Conservation (phyloP, 169 alveolate species). For the Eimeria sp. region DNA sequence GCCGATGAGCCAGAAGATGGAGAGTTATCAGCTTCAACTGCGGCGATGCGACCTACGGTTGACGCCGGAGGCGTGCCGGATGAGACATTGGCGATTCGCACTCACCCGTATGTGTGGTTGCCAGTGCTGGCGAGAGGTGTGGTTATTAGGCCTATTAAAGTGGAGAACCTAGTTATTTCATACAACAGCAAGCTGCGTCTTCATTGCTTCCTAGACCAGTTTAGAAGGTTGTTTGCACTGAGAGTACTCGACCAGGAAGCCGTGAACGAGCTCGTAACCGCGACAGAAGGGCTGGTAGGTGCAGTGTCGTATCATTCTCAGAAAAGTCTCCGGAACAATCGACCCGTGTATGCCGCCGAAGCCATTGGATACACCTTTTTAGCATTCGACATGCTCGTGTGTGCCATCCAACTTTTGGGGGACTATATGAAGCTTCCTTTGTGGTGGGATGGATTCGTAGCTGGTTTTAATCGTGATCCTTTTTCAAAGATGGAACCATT, state of each 20-base stretch:
- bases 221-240: not conserved
- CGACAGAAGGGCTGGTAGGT: not conserved
- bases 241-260: not conserved
- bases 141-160: not conserved
- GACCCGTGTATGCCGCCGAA: not conserved
- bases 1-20: not conserved
- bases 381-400: not conserved
- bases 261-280: not conserved
- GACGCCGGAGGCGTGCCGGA: not conserved
- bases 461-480: not conserved
- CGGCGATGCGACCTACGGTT: no score
- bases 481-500: not conserved
- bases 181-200: not conserved
- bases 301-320: not conserved
- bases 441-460: not conserved
- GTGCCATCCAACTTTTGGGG: slow-evolving; percentile 7
- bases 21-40: not conserved
- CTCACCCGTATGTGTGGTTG: not conserved
- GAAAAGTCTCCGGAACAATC: not conserved
- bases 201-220: not conserved
- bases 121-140: slow-evolving; percentile 25
- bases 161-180: not conserved
- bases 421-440: not conserved
- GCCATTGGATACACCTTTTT: not conserved
- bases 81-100: not conserved